A percentile compares a stretch with the other conserved stretches of the same genome.
phyloP scores from a whole-genome alignment of 78 protist species.

The Tieghemostelium lacteum region DNA sequence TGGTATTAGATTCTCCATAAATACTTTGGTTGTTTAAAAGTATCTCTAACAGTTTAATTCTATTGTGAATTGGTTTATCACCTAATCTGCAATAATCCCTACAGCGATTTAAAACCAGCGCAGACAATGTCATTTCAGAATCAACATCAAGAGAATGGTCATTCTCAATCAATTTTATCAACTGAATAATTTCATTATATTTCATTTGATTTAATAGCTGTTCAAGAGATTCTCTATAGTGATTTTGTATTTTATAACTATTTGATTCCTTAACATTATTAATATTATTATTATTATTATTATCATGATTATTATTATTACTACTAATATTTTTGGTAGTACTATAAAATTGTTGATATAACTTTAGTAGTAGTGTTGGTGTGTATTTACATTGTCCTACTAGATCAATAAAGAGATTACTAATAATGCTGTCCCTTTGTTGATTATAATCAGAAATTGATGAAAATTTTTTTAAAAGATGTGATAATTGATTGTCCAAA shows the following conservation, averaged over 20 bases:
- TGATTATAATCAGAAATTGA: too few species aligned
- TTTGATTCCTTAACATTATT: too few species aligned
- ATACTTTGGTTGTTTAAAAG: not conserved
- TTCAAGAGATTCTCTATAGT: not conserved
- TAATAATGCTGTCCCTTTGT: too few species aligned
- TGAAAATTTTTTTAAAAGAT: too few species aligned
- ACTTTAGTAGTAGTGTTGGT: too few species aligned
- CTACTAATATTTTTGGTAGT: too few species aligned
- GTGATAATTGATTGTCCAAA: too few species aligned
- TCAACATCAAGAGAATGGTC: not conserved
- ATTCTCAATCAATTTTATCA: conserved; percentile 2
- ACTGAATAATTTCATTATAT: not conserved
- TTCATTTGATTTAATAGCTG: not conserved
- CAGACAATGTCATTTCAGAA: not conserved
- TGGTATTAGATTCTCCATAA: not conserved
- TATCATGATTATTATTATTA: too few species aligned
- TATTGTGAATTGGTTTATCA: not conserved
- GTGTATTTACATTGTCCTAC: too few species aligned
- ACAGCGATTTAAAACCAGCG: not conserved
- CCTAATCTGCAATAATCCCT: conserved; percentile 4
- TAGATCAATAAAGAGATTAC: too few species aligned
- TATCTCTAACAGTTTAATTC: conserved; percentile 18
- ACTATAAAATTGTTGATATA: too few species aligned
- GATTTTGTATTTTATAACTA: not conserved
- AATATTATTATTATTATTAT: too few species aligned